phyloP scores from a whole-genome alignment of 768 basidiomycete genomes.

The Suillus discolor region DNA sequence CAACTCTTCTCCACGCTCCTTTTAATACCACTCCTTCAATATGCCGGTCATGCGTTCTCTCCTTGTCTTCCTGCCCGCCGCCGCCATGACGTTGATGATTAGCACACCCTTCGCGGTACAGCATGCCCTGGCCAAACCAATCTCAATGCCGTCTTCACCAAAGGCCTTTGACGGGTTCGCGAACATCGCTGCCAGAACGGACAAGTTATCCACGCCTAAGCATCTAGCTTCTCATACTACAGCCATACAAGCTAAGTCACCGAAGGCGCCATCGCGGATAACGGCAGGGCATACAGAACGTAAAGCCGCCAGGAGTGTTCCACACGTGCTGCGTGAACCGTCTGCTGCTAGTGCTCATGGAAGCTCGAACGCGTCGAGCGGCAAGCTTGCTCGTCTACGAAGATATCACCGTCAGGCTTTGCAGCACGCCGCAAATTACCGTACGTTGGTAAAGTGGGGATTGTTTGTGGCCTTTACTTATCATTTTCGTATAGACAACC shows the following conservation, averaged over 20 bases:
- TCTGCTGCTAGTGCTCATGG: background rate
- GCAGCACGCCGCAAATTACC: conserved; percentile 1
- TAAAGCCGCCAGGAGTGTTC: background rate
- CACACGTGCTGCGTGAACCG: background rate
- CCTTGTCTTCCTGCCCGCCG: conserved; percentile 42
- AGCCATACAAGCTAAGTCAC: background rate
- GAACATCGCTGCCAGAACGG: background rate
- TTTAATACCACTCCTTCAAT: conserved; percentile 14
- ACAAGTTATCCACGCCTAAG: background rate
- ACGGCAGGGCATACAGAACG: background rate
- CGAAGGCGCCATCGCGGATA: background rate
- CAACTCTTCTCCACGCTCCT: conserved; percentile 19
- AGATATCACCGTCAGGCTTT: background rate
- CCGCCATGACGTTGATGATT: conserved; percentile 40
- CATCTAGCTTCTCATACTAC: background rate
- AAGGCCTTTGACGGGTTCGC: background rate
- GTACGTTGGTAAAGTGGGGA: background rate
- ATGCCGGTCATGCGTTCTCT: conserved; percentile 42
- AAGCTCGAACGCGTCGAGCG: background rate
- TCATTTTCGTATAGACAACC: conserved; percentile 27
- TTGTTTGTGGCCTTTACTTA: background rate
- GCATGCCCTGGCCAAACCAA: conserved; percentile 23
- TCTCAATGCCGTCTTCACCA: background rate
- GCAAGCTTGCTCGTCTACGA: background rate
- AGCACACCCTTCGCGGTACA: conserved; percentile 24